A percentile compares a stretch with the other conserved stretches of the same genome.
phyloP scores from a whole-genome alignment of 805 yeast genomes.

The Cyberlindnera mrakii region DNA sequence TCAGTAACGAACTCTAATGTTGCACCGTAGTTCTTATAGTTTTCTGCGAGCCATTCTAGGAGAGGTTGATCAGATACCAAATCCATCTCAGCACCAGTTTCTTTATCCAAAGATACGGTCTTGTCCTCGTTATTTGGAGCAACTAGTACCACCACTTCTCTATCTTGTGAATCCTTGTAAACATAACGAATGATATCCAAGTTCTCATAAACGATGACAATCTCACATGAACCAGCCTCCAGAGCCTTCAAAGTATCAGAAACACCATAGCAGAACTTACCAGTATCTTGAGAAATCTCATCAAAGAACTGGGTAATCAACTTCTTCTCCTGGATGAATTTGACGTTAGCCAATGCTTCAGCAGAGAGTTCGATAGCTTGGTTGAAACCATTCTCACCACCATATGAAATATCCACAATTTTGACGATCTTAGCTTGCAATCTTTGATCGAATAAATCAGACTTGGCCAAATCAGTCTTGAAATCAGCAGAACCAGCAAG shows the following conservation, averaged over 20 bases:
- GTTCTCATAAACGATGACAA: constrained; percentile 87
- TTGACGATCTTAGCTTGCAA: constrained; percentile 81
- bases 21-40: constrained; percentile 92
- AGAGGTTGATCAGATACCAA: constrained; percentile 75
- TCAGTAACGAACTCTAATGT: constrained; percentile 94
- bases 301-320: constrained; percentile 88
- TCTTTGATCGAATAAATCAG: constrained; percentile 91
- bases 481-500: constrained; percentile 99
- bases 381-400: constrained; percentile 99
- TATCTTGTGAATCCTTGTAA: constrained; percentile 77
- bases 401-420: constrained; percentile 95
- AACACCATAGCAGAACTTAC: constrained; percentile 95
- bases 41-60: constrained; percentile 97
- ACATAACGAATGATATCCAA: constrained; percentile 80
- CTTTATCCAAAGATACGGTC: constrained; percentile 70
- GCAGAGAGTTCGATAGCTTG: constrained; percentile 98
- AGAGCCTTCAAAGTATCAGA: constrained; percentile 95
- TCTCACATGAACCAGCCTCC: constrained; percentile 94
- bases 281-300: constrained; percentile 95
- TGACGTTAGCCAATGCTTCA: constrained; percentile 93
- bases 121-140: constrained; percentile 70
- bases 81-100: constrained; percentile 90
- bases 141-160: constrained; percentile 65
- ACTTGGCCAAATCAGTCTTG: constrained; percentile 87
- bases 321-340: constrained; percentile 97